phyloP scores from a whole-genome alignment of 1,139 yeast species.

The Hanseniaspora sp. region DNA sequence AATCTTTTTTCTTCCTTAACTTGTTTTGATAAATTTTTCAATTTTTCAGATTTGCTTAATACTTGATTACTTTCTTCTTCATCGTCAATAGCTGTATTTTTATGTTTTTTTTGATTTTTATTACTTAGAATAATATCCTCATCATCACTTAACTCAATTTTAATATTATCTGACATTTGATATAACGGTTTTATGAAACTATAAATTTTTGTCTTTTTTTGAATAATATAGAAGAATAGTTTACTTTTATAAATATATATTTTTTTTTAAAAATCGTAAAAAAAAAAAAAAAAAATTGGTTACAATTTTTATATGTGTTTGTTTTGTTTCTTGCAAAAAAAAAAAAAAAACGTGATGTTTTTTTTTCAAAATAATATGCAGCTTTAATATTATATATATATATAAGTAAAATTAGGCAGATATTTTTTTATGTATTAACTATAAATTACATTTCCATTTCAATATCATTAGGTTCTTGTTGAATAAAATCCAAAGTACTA shows the following conservation, averaged over 20 bases:
- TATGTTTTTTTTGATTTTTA: background rate
- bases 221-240: too few relatives aligned
- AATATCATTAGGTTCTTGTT: background rate
- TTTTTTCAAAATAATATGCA: too few relatives aligned
- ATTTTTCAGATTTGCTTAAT: background rate
- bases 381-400: too few relatives aligned
- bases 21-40: background rate
- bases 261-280: background rate
- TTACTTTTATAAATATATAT: background rate
- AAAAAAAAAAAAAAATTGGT: background rate
- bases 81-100: background rate
- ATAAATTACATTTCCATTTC: background rate
- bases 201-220: too few relatives aligned
- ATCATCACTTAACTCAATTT: constrained; percentile 12
- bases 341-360: too few relatives aligned
- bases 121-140: background rate
- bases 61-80: constrained; percentile 4
- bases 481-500: too few relatives aligned
- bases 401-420: too few relatives aligned
- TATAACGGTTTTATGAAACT: too few relatives aligned
- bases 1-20: background rate
- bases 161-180: background rate
- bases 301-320: background rate
- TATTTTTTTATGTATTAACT: too few relatives aligned
- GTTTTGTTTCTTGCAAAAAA: background rate